phyloP scores from a whole-genome alignment of 352 stramenopile genomes.

The Phytophthora idaei region DNA sequence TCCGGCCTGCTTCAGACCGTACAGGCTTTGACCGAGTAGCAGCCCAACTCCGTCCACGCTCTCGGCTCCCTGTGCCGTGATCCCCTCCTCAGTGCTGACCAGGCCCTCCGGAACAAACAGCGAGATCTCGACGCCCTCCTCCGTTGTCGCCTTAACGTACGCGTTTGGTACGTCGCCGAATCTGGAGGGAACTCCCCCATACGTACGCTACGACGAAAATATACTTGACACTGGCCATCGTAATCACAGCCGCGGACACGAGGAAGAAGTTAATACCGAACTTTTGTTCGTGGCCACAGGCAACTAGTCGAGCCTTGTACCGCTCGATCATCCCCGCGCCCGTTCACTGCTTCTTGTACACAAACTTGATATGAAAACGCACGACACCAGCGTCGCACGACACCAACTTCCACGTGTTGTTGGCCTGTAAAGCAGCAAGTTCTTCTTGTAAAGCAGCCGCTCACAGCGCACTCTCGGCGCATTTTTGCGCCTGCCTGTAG shows the following conservation, averaged over 20 bases:
- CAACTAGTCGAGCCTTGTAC: conserved; percentile 1
- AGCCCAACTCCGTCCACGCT: background rate
- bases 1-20: background rate
- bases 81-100: background rate
- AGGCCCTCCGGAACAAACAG: background rate
- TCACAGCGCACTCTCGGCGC: background rate
- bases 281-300: background rate
- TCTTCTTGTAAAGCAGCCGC: background rate
- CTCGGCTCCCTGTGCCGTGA: background rate
- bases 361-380: background rate
- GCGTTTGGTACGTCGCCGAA: too few species aligned
- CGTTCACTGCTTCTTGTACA: background rate
- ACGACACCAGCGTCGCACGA: background rate
- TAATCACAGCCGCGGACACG: background rate
- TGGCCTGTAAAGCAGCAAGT: background rate
- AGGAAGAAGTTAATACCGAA: background rate
- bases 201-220: background rate
- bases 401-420: background rate
- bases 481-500: background rate
- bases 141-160: background rate
- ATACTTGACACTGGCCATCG: background rate
- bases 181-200: background rate
- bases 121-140: background rate
- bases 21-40: background rate
- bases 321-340: background rate